phyloP scores from a whole-genome alignment of 2,329 filamentous ascomycete genomes.

The Cladosporium phlei region DNA sequence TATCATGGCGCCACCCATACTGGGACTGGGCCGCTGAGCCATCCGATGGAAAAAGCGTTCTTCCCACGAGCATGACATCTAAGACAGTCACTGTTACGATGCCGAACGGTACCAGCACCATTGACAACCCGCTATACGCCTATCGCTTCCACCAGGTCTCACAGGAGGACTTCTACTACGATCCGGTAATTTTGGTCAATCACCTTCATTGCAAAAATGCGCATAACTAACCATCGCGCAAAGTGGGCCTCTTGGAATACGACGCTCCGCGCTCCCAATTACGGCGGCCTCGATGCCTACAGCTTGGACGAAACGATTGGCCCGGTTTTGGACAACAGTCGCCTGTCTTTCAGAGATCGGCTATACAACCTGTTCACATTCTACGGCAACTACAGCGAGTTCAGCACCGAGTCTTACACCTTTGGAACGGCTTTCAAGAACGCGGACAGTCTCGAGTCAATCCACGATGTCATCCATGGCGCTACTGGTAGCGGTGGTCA shows the following conservation, averaged over 20 bases:
- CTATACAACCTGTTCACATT: conserved; percentile 64
- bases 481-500: conserved; percentile 58
- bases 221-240: not conserved
- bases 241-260: conserved; percentile 57
- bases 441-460: conserved; percentile 54
- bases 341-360: conserved; percentile 53
- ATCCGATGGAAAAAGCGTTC: conserved; percentile 29
- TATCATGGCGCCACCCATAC: conserved; percentile 42
- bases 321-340: conserved; percentile 48
- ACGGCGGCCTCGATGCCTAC: conserved; percentile 37
- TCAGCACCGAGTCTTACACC: conserved; percentile 63
- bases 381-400: conserved; percentile 63
- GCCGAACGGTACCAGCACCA: conserved; percentile 30
- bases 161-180: conserved; percentile 52
- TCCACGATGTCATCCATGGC: conserved; percentile 48
- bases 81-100: conserved; percentile 35
- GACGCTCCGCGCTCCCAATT: conserved; percentile 55
- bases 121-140: conserved; percentile 32
- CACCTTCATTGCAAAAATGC: not conserved
- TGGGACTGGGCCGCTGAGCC: conserved; percentile 46
- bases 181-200: conserved; percentile 49
- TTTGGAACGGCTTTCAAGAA: conserved; percentile 39
- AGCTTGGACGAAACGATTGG: conserved; percentile 60
- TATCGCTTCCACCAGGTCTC: conserved; percentile 50
- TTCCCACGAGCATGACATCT: conserved; percentile 37